Percentiles rank a stretch among this genome's conserved stretches.
Conservation (phyloP, 2,329 filamentous ascomycete genomes). For the Fusarium ramigenum region DNA sequence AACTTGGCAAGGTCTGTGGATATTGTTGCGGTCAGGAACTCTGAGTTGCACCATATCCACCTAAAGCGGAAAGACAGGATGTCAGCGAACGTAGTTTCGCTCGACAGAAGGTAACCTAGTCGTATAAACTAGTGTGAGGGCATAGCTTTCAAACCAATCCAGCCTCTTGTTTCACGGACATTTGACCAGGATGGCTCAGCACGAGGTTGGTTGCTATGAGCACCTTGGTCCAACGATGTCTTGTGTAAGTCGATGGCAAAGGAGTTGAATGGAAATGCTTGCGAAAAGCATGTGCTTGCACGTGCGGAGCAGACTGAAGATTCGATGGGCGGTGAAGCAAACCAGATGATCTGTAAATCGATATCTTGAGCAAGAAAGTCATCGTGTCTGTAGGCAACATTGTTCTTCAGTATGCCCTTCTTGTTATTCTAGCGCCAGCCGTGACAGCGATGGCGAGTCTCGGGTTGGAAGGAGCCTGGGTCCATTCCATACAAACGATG, state of each 20-base stretch:
- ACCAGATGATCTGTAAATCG: slow-evolving; percentile 1
- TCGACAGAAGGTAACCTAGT: slow-evolving; percentile 47
- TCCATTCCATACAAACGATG: not conserved
- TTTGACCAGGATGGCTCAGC: slow-evolving; percentile 48
- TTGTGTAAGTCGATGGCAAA: no score
- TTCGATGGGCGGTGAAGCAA: slow-evolving; percentile 39
- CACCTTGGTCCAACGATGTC: slow-evolving; percentile 46
- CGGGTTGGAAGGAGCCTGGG: not conserved
- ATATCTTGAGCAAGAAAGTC: slow-evolving; percentile 26
- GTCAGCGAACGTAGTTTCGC: slow-evolving; percentile 48
- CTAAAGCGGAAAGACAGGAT: slow-evolving; percentile 48
- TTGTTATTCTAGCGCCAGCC: no score
- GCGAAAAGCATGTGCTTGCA: no score
- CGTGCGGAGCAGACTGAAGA: no score
- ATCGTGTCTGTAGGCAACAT: slow-evolving; percentile 35
- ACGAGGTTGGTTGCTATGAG: slow-evolving; percentile 50
- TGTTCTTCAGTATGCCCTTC: not conserved
- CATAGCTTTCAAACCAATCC: slow-evolving; percentile 7
- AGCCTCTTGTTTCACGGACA: slow-evolving; percentile 27
- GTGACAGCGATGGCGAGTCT: not conserved
- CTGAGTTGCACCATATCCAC: slow-evolving; percentile 45
- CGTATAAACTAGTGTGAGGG: slow-evolving; percentile 43
- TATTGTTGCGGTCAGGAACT: slow-evolving; percentile 48
- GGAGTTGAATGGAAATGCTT: no score
- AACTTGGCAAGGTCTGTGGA: slow-evolving; percentile 44